Base-by-base conservation (phyloP, 305 asterid species). In the Rubia balearica region DNA sequence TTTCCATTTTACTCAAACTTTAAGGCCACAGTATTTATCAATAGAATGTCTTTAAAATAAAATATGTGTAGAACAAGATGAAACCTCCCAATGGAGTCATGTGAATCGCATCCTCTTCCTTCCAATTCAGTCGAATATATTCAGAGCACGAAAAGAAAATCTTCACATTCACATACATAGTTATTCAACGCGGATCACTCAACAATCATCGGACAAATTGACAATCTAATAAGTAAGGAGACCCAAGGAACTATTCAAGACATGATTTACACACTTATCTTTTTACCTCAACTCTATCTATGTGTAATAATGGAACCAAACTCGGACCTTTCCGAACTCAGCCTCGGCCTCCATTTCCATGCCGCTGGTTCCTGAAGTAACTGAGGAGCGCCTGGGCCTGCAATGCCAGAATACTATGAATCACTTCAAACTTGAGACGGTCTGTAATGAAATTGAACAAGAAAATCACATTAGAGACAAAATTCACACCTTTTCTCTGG, bases 321-420 rank as follows among this genome's bases (percentile, higher is more conserved):
- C 67, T 77, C 63, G 5, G n/a, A n/a, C 3, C 66, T 55, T 61
- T 71, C 43, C 71, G 55, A 80, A 66, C 75, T 87, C 89, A 89
- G 71, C 89, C 87, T 73, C 96, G 82, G 41, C 89, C 90, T 1
- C 88, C 59, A 75, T 81, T 89, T 59, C 94, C 94, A 74, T 86
- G 94, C 43, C 97, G 96, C 76, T 89, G 95, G 85, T 78, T 91
- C 80, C 90, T 85, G 78, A 91, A 91, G 85, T 76, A 86, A 79
- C 86, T 81, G 60, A 89, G 94, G 76, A 91, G 95, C 74, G 85
- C 88, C 68, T 88, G 96, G 30, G 98, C 92, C 98, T 91, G 90
- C 85, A 81, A 74, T 42, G 49, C 46, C 69, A 67, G 70, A 61
- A 67, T 30, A 13, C 48, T 43, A 60, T 72, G 56, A 36, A 8